These are phyloP conservation scores for Mycena pura DNA, from an alignment of 768 basidiomycete species.

Conservation along the genomic window DNA sequence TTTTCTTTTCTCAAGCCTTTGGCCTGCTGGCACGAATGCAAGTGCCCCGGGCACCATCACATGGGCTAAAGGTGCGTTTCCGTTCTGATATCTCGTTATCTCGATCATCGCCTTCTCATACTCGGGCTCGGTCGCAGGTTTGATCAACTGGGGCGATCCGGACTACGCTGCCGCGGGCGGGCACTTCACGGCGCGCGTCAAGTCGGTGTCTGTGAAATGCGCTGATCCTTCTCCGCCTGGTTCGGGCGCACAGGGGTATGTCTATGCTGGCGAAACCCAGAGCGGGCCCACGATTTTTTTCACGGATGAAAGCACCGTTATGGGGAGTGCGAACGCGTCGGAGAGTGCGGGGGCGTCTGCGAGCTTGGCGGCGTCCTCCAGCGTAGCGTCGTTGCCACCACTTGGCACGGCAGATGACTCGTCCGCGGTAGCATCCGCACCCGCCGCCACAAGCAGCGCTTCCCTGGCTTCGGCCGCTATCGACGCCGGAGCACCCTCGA, in stretches of 20 bases:
- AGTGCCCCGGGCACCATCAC: slow-evolving; percentile 70
- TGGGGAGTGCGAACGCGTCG: neutral
- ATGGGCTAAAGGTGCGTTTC: slow-evolving; percentile 45
- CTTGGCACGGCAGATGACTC: no score
- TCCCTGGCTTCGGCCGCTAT: no score
- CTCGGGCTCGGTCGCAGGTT: slow-evolving; percentile 36
- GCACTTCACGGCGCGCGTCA: slow-evolving; percentile 70
- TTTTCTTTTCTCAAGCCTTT: no score
- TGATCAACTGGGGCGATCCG: slow-evolving; percentile 81
- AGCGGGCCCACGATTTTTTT: slow-evolving; percentile 1
- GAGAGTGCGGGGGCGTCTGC: no score
- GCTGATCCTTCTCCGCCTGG: slow-evolving; percentile 51
- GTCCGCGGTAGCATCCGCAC: neutral
- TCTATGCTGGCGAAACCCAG: slow-evolving; percentile 44
- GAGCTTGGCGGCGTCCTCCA: no score
- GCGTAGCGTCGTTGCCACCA: no score
- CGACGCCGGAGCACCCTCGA: no score
- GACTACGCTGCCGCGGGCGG: slow-evolving; percentile 73
- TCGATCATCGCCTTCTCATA: neutral
- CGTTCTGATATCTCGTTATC: neutral
- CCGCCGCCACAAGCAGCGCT: neutral
- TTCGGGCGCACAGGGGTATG: slow-evolving; percentile 63
- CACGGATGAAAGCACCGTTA: neutral
- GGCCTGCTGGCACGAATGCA: slow-evolving; percentile 75
- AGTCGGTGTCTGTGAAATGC: slow-evolving; percentile 69